Percentiles rank a stretch among this genome's conserved stretches.
Conservation (phyloP, 2,329 filamentous ascomycete genomes). For the Dactylellina haptotyla region DNA sequence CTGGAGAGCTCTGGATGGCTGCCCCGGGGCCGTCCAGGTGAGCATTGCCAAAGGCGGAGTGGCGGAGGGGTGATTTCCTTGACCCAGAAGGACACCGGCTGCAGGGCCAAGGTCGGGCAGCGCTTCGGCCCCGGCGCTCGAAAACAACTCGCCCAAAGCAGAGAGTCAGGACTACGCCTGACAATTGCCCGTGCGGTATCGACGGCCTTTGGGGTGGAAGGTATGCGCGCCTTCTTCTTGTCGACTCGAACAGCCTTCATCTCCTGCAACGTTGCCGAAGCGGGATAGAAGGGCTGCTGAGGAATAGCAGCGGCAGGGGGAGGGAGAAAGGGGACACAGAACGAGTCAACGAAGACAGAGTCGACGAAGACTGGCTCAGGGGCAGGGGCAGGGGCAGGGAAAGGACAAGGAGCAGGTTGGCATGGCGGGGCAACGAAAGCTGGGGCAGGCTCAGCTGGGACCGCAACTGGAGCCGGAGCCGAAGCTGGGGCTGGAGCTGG, state of each 20-base stretch:
- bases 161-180: not conserved
- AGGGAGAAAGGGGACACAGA: not conserved
- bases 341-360: no score
- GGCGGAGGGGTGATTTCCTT: no score
- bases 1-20: not conserved
- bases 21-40: no score
- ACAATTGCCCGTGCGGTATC: not conserved
- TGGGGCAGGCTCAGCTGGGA: no score
- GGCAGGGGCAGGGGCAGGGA: no score
- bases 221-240: not conserved
- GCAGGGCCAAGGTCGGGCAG: not conserved
- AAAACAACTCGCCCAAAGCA: no score
- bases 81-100: not conserved
- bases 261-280: not conserved
- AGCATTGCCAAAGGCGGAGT: no score
- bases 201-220: not conserved
- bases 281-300: not conserved
- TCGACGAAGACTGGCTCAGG: no score
- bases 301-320: not conserved
- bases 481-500: no score
- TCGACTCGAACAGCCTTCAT: constrained; percentile 1
- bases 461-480: no score
- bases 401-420: no score
- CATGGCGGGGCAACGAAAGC: no score
- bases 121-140: not conserved